phyloP scores from a whole-genome alignment of 2,329 filamentous ascomycete species.

The Venturiaceae sp. region DNA sequence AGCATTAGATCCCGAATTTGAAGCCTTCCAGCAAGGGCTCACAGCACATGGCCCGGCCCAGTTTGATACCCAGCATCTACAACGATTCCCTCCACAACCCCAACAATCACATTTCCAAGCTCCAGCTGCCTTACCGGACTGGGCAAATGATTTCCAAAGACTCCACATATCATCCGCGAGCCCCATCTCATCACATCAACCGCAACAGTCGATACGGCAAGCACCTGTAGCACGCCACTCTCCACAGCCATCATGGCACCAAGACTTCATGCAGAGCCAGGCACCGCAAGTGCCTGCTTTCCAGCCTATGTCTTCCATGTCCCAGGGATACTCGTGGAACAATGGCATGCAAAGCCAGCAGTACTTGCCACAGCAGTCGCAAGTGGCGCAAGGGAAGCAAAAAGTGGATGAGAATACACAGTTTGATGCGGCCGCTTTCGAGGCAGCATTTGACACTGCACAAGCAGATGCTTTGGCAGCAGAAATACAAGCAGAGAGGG shows the following conservation, averaged over 20 bases:
- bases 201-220: slow-evolving; percentile 26
- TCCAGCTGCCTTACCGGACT: slow-evolving; percentile 26
- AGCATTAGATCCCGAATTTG: slow-evolving; percentile 55
- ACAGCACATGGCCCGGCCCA: slow-evolving; percentile 25
- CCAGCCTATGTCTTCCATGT: slow-evolving; percentile 16
- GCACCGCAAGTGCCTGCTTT: slow-evolving; percentile 25
- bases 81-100: slow-evolving; percentile 15
- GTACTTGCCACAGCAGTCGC: slow-evolving; percentile 5
- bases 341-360: slow-evolving; percentile 3
- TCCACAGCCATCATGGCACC: slow-evolving; percentile 42
- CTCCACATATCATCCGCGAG: slow-evolving; percentile 30
- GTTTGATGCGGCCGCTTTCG: slow-evolving; percentile 48
- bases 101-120: slow-evolving; percentile 11
- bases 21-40: slow-evolving; percentile 53
- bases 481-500: slow-evolving; percentile 9
- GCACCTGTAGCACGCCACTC: slow-evolving; percentile 15
- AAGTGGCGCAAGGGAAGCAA: slow-evolving; percentile 22
- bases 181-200: slow-evolving; percentile 37
- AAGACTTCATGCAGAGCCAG: slow-evolving; percentile 44
- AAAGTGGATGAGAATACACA: slow-evolving; percentile 9
- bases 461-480: slow-evolving; percentile 16
- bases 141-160: slow-evolving; percentile 41
- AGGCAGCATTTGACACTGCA: slow-evolving; percentile 41
- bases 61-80: slow-evolving; percentile 21
- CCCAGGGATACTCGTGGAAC: slow-evolving; percentile 18